A percentile compares a stretch with the other conserved stretches of the same genome.
phyloP scores from a whole-genome alignment of 73 alveolate genomes.

The Paraurostyla sp. region DNA sequence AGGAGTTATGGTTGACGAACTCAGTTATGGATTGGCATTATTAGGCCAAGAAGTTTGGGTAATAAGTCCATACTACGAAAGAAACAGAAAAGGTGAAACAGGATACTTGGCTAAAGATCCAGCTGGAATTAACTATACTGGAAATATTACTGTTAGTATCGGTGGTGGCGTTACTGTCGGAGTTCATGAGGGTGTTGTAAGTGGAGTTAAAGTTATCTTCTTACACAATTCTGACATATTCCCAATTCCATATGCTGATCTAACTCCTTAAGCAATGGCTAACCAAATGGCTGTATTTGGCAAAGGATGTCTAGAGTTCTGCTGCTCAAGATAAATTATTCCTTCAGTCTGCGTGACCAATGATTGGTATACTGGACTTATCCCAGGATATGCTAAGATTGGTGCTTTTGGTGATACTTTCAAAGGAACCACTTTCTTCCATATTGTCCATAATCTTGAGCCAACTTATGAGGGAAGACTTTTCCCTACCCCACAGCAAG shows the following conservation, averaged over 20 bases:
- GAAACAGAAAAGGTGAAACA: slow-evolving; percentile 90
- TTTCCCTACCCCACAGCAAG: slow-evolving; percentile 89
- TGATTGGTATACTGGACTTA: slow-evolving; percentile 98
- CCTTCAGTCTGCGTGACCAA: slow-evolving; percentile 96
- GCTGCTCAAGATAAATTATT: slow-evolving; percentile 83
- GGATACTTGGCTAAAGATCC: slow-evolving; percentile 92
- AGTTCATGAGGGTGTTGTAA: slow-evolving; percentile 92
- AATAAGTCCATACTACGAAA: slow-evolving; percentile 97
- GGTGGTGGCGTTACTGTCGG: slow-evolving; percentile 89
- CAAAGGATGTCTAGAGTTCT: slow-evolving; percentile 94
- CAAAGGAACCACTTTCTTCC: slow-evolving; percentile 96
- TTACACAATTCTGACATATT: slow-evolving; percentile 91
- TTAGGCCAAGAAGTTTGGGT: slow-evolving; percentile 96
- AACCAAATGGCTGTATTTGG: slow-evolving; percentile 89
- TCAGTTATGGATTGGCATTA: slow-evolving; percentile 90
- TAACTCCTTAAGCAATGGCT: slow-evolving; percentile 71
- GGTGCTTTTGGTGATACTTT: slow-evolving; percentile 93
- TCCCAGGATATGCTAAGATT: slow-evolving; percentile 95
- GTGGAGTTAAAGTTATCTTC: slow-evolving; percentile 93
- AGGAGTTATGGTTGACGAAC: slow-evolving; percentile 99
- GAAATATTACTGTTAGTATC: slow-evolving; percentile 83
- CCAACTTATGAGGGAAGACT: slow-evolving; percentile 97
- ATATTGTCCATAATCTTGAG: slow-evolving; percentile 97
- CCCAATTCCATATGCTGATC: slow-evolving; percentile 96
- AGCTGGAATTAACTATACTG: slow-evolving; percentile 85